A percentile compares a stretch with the other conserved stretches of the same genome.
Evolutionary conservation across 1,284 basidiomycete species (phyloP).

Genomic region (Erythrobasidium hasegawianum): DNA sequence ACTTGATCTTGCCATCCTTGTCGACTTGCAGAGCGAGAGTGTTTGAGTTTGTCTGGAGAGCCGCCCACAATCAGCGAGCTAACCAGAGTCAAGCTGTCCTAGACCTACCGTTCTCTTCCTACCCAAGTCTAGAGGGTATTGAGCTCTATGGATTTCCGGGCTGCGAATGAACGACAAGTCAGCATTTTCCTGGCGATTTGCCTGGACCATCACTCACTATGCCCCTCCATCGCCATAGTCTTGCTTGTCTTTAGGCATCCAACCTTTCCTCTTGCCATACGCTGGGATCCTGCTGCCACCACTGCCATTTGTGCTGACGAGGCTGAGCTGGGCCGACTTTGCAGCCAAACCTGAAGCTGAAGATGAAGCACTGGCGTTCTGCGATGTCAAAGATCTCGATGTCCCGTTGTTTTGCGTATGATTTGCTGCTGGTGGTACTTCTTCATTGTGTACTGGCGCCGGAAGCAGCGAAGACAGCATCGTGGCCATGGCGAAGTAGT

Average conservation of each 20-base stretch:
- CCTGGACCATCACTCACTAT: slow-evolving; percentile 49
- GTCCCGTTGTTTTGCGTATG: slow-evolving; percentile 5
- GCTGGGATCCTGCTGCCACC: slow-evolving; percentile 54
- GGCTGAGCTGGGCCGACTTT: slow-evolving; percentile 27
- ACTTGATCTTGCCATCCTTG: slow-evolving; percentile 89
- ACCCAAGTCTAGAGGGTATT: slow-evolving; percentile 94
- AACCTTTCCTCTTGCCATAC: slow-evolving; percentile 78
- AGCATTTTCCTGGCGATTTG: background rate
- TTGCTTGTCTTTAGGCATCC: slow-evolving; percentile 75
- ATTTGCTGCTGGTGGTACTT: background rate
- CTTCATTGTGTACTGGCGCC: slow-evolving; percentile 24
- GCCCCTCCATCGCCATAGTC: slow-evolving; percentile 93
- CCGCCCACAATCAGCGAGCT: background rate
- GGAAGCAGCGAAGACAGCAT: slow-evolving; percentile 30
- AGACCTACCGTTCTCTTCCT: slow-evolving; percentile 71
- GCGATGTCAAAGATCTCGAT: background rate
- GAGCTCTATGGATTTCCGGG: slow-evolving; percentile 95
- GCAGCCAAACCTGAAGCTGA: slow-evolving; percentile 9
- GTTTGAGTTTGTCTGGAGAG: slow-evolving; percentile 71
- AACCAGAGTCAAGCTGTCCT: too few relatives aligned
- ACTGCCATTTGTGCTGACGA: slow-evolving; percentile 1
- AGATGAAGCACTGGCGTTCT: too few relatives aligned
- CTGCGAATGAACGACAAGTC: slow-evolving; percentile 2
- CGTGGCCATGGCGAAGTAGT: slow-evolving; percentile 19
- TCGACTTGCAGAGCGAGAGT: slow-evolving; percentile 96